Conservation (phyloP, 139 green algal species). For the Haematococcus lacustris region DNA sequence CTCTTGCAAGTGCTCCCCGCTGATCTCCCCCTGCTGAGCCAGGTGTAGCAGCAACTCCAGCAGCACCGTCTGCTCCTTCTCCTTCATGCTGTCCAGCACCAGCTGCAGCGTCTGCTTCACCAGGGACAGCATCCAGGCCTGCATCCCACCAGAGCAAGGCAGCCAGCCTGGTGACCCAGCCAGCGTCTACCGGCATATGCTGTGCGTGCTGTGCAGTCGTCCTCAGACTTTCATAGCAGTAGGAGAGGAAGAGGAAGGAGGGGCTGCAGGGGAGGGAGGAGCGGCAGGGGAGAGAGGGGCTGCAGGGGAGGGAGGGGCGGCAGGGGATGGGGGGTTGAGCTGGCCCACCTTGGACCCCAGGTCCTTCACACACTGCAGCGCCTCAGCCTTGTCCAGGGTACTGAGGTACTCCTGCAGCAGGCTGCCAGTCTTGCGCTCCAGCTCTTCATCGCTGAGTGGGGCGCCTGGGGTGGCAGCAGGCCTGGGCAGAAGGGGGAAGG, state of each 20-base stretch:
- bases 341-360: conserved; percentile 10
- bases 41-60: conserved; percentile 57
- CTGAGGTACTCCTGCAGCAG: conserved; percentile 37
- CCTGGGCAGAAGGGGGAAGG: neutral
- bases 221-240: neutral
- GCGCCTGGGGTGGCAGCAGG: conserved; percentile 1
- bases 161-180: neutral
- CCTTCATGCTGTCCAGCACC: conserved; percentile 56
- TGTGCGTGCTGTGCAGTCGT: neutral
- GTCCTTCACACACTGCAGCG: conserved; percentile 37
- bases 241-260: neutral
- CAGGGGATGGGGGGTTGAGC: neutral
- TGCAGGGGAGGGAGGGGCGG: neutral
- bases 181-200: neutral
- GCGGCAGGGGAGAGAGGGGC: neutral
- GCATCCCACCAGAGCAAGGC: neutral
- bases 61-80: conserved; percentile 48
- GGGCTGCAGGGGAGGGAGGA: neutral
- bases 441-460: conserved; percentile 22
- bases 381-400: conserved; percentile 44
- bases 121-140: conserved; percentile 16
- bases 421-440: conserved; percentile 27
- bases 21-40: conserved; percentile 33
- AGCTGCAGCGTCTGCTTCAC: conserved; percentile 38
- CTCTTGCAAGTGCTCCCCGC: conserved; percentile 32